Evolutionary conservation across 2,329 filamentous ascomycete species (phyloP).

Genomic region (Ampelomyces quisqualis): DNA sequence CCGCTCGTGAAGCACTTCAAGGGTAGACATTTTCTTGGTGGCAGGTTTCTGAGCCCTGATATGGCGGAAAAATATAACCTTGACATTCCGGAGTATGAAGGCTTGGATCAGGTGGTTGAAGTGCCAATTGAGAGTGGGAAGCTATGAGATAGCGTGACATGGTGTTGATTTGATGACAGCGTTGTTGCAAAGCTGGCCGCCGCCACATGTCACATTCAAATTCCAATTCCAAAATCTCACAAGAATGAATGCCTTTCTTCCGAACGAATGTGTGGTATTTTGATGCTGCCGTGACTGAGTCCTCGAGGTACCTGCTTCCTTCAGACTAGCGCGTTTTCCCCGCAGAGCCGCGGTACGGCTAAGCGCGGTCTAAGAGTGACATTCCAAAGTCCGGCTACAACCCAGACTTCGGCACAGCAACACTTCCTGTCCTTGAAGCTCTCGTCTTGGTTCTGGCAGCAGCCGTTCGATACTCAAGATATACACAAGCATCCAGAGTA

Average conservation of each 20-base stretch:
- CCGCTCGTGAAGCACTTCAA: constrained; percentile 80
- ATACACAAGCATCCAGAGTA: too few relatives aligned
- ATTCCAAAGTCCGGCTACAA: constrained; percentile 17
- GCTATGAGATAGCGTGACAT: too few relatives aligned
- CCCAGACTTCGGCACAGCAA: constrained; percentile 19
- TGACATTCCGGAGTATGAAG: constrained; percentile 78
- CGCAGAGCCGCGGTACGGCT: constrained; percentile 28
- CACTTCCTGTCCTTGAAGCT: too few relatives aligned
- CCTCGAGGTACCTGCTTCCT: background rate
- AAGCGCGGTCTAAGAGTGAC: constrained; percentile 25
- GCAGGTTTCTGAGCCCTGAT: constrained; percentile 76
- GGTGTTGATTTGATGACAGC: too few relatives aligned
- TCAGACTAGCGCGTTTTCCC: constrained; percentile 8
- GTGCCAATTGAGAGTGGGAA: constrained; percentile 47
- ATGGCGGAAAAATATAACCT: constrained; percentile 85
- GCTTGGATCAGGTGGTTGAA: constrained; percentile 87
- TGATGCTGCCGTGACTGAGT: background rate
- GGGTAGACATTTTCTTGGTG: constrained; percentile 89
- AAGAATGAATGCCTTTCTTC: too few relatives aligned
- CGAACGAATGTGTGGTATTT: too few relatives aligned
- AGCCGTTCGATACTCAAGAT: too few relatives aligned
- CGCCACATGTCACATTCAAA: background rate
- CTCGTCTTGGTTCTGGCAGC: too few relatives aligned
- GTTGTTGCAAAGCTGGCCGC: too few relatives aligned
- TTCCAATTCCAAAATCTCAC: background rate